phyloP scores from a whole-genome alignment of 768 basidiomycete genomes.

The Cystofilobasidium ferigula region DNA sequence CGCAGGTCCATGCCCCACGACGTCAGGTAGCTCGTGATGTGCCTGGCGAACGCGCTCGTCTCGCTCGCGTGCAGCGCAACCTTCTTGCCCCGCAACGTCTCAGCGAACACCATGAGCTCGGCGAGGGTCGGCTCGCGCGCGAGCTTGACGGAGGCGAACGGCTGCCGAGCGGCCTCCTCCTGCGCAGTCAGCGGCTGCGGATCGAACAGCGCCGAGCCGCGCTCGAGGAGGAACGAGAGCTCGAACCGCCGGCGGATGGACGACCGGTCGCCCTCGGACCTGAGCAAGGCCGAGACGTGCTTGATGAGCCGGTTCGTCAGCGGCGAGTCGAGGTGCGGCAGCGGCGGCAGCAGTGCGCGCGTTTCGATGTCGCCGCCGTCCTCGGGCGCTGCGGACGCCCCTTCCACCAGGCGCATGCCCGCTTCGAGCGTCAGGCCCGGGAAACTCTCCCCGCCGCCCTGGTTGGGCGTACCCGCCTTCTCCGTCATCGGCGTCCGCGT shows the following conservation, averaged over 20 bases:
- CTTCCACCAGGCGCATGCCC: background rate
- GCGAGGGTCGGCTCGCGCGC: conserved; percentile 65
- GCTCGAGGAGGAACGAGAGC: conserved; percentile 51
- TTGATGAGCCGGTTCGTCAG: conserved; percentile 32
- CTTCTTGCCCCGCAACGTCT: conserved; percentile 68
- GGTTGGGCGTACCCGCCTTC: conserved; percentile 1
- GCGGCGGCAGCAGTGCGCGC: conserved; percentile 22
- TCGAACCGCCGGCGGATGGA: conserved; percentile 52
- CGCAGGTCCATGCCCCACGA: conserved; percentile 92
- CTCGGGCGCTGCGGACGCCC: background rate
- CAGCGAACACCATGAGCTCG: conserved; percentile 67
- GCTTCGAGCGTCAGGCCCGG: background rate
- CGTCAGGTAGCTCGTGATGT: conserved; percentile 82
- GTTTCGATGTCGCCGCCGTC: background rate
- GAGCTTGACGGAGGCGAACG: conserved; percentile 46
- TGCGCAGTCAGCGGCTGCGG: conserved; percentile 43
- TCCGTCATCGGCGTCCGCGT: conserved; percentile 20
- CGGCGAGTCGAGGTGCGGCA: conserved; percentile 33
- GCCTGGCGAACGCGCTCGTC: conserved; percentile 79
- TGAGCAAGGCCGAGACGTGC: conserved; percentile 33
- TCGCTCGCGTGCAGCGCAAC: conserved; percentile 75
- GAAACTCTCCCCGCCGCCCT: background rate
- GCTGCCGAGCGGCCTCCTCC: conserved; percentile 44
- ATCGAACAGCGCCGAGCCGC: conserved; percentile 45
- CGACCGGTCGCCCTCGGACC: conserved; percentile 27